Evolutionary conservation across 1,284 basidiomycete species (phyloP), one percentile per base, ranked within the genome.

Genomic region (Cutaneotrichosporon dermatis): DNA sequence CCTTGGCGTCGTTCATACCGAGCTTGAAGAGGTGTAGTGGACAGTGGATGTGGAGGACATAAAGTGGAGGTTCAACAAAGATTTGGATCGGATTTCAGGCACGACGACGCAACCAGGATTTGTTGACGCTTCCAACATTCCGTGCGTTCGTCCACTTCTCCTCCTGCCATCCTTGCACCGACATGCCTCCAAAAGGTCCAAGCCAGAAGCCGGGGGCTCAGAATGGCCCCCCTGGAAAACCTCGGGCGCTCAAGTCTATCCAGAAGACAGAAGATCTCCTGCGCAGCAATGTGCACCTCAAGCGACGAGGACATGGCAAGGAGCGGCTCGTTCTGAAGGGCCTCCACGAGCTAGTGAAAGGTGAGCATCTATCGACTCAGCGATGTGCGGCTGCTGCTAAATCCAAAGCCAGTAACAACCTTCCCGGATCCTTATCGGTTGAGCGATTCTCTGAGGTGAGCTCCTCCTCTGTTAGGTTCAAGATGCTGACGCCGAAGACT

Each of bases 371-470:
- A 16, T 4, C 6, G n/a, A 33, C 35, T 12, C 39, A 41, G n/a
- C 34, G 7, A n/a, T 13, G 10, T 9, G 4, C 7, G 34, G 33
- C 12, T 3, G 46, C 49, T 54, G 43, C 52, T 64, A 41, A 60
- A 44, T 4, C 5, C 4, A 8, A 54, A 87, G 85, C 82, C 51
- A 78, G 83, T 72, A 80, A 81, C 54, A 82, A 82, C 5, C 75
- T 95, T 5, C 90, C 91, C 0, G 82, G 83, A 15, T 82, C 86
- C 0, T 82, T 96, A 49, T 88, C 93, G 68, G 87, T 94, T 8
- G 92, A 94, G 71, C 86, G 83, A 68, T 95, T 95, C 71, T 83
- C 87, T 9, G 87, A 93, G 81, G 92, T 90, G 48, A 11, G 80
- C 25, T 25, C 25, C 25, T 50, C 4, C 42, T 33, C 11, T 7